phyloP scores from a whole-genome alignment of 73 alveolate species.

The Tetrahymena malaccensis region DNA sequence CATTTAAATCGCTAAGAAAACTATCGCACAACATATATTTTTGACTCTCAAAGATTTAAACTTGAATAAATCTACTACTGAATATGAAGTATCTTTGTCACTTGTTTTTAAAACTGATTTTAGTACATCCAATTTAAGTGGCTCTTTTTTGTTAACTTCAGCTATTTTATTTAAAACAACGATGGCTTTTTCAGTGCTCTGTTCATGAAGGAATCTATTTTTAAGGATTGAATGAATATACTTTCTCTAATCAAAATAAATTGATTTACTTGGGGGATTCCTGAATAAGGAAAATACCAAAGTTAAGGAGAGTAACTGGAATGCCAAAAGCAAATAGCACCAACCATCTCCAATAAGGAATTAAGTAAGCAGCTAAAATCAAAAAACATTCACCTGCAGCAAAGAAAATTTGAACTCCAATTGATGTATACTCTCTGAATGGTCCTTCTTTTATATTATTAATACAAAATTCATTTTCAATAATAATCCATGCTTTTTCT shows the following conservation, averaged over 20 bases:
- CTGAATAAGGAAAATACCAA: constrained; percentile 1
- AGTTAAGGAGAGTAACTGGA: constrained; percentile 4
- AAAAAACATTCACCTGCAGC: constrained; percentile 26
- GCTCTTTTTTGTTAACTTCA: neutral
- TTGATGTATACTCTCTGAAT: constrained; percentile 23
- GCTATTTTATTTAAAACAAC: constrained; percentile 21
- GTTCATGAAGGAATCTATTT: constrained; percentile 8
- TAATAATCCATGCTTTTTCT: too few relatives aligned
- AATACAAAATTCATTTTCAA: too few relatives aligned
- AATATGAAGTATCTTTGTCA: constrained; percentile 7
- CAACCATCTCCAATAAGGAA: constrained; percentile 31
- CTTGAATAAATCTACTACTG: constrained; percentile 16
- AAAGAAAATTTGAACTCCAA: constrained; percentile 33
- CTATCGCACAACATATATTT: constrained; percentile 10
- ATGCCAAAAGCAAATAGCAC: constrained; percentile 1
- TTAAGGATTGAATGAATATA: neutral
- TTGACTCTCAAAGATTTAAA: constrained; percentile 23
- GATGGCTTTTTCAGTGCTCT: constrained; percentile 14
- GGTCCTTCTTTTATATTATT: constrained; percentile 2
- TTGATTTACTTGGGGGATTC: constrained; percentile 22
- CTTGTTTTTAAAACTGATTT: neutral
- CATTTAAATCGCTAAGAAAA: constrained; percentile 25
- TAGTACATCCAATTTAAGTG: neutral
- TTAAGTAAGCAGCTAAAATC: constrained; percentile 3
- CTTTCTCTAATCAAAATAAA: neutral